These are phyloP conservation scores for Candida vaughaniae DNA, from an alignment of 805 yeast species.

Conservation along the genomic window DNA sequence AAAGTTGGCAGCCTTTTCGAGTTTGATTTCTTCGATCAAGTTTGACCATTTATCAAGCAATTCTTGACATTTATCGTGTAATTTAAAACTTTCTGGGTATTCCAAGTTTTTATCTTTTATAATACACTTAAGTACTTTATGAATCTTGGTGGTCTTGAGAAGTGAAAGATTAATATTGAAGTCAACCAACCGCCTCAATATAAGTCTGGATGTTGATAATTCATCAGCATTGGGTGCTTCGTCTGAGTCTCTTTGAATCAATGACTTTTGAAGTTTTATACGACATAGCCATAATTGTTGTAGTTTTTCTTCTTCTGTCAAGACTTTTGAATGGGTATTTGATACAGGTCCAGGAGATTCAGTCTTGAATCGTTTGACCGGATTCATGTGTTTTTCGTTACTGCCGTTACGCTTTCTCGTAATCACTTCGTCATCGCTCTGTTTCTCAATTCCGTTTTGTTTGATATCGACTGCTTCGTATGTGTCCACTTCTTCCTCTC, in stretches of 20 bases:
- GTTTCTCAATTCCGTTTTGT: slow-evolving; percentile 7
- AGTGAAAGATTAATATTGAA: slow-evolving; percentile 42
- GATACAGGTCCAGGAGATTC: slow-evolving; percentile 14
- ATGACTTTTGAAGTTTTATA: slow-evolving; percentile 46
- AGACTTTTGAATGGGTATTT: slow-evolving; percentile 3
- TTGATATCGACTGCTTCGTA: slow-evolving; percentile 3
- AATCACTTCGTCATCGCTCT: slow-evolving; percentile 14
- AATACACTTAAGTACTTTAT: slow-evolving; percentile 52
- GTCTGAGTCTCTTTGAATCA: slow-evolving; percentile 42
- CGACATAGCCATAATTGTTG: slow-evolving; percentile 50
- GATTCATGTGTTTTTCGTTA: slow-evolving; percentile 1
- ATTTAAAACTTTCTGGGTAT: slow-evolving; percentile 43
- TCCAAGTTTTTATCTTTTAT: slow-evolving; percentile 38
- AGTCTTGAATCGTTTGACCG: slow-evolving; percentile 14
- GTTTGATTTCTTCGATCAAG: slow-evolving; percentile 33
- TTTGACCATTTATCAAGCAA: slow-evolving; percentile 43
- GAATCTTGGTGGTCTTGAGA: slow-evolving; percentile 46
- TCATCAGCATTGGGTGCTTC: slow-evolving; percentile 46
- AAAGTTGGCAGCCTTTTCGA: slow-evolving; percentile 22
- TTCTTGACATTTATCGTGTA: slow-evolving; percentile 45
- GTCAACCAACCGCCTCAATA: slow-evolving; percentile 40
- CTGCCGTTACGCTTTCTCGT: slow-evolving; percentile 8
- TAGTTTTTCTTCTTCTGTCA: slow-evolving; percentile 39
- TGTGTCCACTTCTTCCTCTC: slow-evolving; percentile 24
- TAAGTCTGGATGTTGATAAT: slow-evolving; percentile 39